Evolutionary conservation across 495 filamentous ascomycete genomes (phyloP).

Genomic region (Penicillium tannophilum): DNA sequence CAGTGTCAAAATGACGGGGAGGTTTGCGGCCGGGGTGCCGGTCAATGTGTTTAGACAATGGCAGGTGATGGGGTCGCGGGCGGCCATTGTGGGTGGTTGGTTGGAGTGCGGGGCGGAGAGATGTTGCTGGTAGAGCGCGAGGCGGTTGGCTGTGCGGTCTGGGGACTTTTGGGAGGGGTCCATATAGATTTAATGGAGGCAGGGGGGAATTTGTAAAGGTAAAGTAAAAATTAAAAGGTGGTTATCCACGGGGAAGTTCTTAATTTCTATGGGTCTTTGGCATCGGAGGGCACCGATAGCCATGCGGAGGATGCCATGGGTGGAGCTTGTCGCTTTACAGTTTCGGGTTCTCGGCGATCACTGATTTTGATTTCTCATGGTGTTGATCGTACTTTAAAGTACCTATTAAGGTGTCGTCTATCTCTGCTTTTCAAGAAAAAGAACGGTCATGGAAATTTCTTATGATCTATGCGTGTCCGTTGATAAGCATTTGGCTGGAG

Average conservation of each 20-base stretch:
- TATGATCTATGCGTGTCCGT: too few relatives aligned
- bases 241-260: slow-evolving; percentile 2
- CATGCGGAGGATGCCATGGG: slow-evolving; percentile 43
- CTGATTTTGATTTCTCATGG: background rate
- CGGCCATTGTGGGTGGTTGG: slow-evolving; percentile 25
- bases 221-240: slow-evolving; percentile 4
- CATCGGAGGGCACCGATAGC: slow-evolving; percentile 47
- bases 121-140: slow-evolving; percentile 43
- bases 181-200: slow-evolving; percentile 21
- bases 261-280: slow-evolving; percentile 33
- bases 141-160: slow-evolving; percentile 38
- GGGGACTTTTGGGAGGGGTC: slow-evolving; percentile 25
- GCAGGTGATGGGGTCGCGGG: slow-evolving; percentile 74
- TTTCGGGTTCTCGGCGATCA: slow-evolving; percentile 1
- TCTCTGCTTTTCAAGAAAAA: too few relatives aligned
- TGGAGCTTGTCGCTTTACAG: slow-evolving; percentile 8
- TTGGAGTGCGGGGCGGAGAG: slow-evolving; percentile 23
- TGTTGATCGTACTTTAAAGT: too few relatives aligned
- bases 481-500: too few relatives aligned
- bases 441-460: too few relatives aligned
- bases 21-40: slow-evolving; percentile 61
- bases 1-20: slow-evolving; percentile 59
- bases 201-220: slow-evolving; percentile 5
- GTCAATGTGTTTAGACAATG: slow-evolving; percentile 73
- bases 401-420: too few relatives aligned